Conservation (phyloP, 768 basidiomycete species). For the Trametes coccinea region DNA sequence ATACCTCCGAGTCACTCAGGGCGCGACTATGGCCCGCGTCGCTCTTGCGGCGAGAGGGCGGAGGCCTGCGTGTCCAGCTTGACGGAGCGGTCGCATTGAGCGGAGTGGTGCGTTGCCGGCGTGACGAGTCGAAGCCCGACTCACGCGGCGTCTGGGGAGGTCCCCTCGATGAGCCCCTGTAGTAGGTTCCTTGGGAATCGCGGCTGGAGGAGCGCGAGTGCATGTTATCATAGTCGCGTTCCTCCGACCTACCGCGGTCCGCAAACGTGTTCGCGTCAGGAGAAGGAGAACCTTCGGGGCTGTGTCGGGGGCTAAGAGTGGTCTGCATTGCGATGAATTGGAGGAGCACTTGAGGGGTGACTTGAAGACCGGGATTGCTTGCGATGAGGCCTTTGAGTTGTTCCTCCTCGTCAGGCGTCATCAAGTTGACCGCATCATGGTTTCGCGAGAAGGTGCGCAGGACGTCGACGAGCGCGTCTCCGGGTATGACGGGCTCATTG, state of each 20-base stretch:
- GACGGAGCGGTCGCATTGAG: constrained; percentile 60
- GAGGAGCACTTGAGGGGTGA: constrained; percentile 67
- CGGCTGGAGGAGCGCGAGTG: constrained; percentile 59
- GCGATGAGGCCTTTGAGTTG: constrained; percentile 59
- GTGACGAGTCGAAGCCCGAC: constrained; percentile 70
- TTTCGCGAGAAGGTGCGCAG: constrained; percentile 61
- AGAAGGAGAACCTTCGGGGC: constrained; percentile 32
- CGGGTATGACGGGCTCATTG: constrained; percentile 68
- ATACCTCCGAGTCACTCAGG: constrained; percentile 73
- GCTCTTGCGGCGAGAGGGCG: constrained; percentile 56
- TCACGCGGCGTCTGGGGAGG: constrained; percentile 55
- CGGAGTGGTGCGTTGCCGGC: constrained; percentile 71
- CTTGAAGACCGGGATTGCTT: constrained; percentile 61
- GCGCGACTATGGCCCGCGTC: constrained; percentile 58
- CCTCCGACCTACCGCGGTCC: constrained; percentile 42
- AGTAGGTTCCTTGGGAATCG: constrained; percentile 49
- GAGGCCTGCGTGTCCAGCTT: constrained; percentile 71
- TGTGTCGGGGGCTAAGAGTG: constrained; percentile 18
- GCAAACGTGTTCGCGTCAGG: constrained; percentile 38
- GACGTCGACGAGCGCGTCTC: constrained; percentile 68
- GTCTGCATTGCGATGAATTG: constrained; percentile 53
- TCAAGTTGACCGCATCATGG: constrained; percentile 61
- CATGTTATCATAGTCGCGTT: constrained; percentile 36
- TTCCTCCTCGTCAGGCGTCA: constrained; percentile 61
- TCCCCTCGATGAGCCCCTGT: constrained; percentile 45